These are phyloP conservation scores for Vaccinium corymbosum DNA, from an alignment of 148 eudicot species.

Conservation along the genomic window DNA sequence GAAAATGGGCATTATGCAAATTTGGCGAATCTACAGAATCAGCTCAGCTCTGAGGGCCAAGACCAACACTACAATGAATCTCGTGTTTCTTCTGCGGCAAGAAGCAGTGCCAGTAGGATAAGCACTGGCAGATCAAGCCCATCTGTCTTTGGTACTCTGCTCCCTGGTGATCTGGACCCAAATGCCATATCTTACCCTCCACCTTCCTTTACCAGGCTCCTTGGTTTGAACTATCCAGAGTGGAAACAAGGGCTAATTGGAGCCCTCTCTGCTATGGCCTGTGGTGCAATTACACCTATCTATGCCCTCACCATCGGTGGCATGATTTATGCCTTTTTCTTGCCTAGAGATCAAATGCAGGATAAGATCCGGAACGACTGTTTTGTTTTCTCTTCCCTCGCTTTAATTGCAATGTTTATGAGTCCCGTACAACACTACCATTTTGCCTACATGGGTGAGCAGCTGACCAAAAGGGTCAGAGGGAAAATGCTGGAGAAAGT, in stretches of 20 bases:
- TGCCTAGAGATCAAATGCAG: slow-evolving; percentile 47
- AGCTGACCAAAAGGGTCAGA: slow-evolving; percentile 65
- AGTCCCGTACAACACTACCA: slow-evolving; percentile 65
- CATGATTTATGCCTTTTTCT: slow-evolving; percentile 75
- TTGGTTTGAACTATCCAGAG: slow-evolving; percentile 37
- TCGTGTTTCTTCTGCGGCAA: slow-evolving; percentile 35
- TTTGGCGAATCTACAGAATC: slow-evolving; percentile 70
- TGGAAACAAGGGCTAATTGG: slow-evolving; percentile 74
- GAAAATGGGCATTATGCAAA: slow-evolving; percentile 64
- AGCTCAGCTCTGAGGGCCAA: slow-evolving; percentile 37
- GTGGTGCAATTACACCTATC: slow-evolving; percentile 75
- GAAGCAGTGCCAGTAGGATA: slow-evolving; percentile 34
- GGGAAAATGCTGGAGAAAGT: slow-evolving; percentile 69
- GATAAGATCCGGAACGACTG: slow-evolving; percentile 50
- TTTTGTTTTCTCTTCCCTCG: slow-evolving; percentile 49
- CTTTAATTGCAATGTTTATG: slow-evolving; percentile 51
- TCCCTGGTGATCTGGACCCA: slow-evolving; percentile 18
- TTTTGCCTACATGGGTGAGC: slow-evolving; percentile 80
- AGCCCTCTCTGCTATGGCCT: slow-evolving; percentile 59
- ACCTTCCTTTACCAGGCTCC: slow-evolving; percentile 47
- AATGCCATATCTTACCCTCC: slow-evolving; percentile 15
- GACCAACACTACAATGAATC: slow-evolving; percentile 22
- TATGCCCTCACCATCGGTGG: slow-evolving; percentile 88
- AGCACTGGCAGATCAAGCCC: slow-evolving; percentile 52
- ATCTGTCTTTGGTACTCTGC: slow-evolving; percentile 33